Evolutionary conservation across 306 rosid species (phyloP), one percentile per base, ranked within the genome.

Genomic region (Glycine tomentella): DNA sequence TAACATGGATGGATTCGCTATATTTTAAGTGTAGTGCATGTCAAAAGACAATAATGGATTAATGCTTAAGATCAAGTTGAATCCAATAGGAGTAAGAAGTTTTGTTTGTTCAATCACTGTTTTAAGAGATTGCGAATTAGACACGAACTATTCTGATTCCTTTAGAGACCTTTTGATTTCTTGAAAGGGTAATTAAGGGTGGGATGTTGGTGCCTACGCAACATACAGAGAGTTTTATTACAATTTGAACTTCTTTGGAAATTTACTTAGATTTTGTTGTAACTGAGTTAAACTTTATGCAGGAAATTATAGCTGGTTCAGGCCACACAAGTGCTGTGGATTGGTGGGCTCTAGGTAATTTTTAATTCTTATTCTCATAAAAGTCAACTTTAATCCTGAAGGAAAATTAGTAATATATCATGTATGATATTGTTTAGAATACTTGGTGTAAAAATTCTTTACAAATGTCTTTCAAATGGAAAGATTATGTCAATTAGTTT

Each of bases 261-360:
- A 50, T 67, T 77, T 69, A n/a, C 62, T 67, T n/a, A 69, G n/a
- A 45, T 10, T 80, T 64, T 78, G 51, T 78, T 69, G 68, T 61
- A 17, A 69, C 46, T 81, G 77, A 81, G 51, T 49, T 79, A 64
- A 42, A n/a, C n/a, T n/a, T n/a, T n/a, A n/a, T n/a, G n/a, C n/a
- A n/a, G n/a, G n/a, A n/a, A n/a, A n/a, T n/a, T 83, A 91, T 95
- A 71, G 86, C 91, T 61, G 99, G 98, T 82, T 92, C 93, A 53
- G 98, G 99, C 44, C 99, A 95, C 86, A 88, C 92, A 14, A 93
- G 99, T 88, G 99, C 97, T 31, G 99, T 95, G 75, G 99, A 95
- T 85, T 95, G 99, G 99, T 95, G 99, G 99, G 98, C 99, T 81
- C 90, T 95, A 66, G 99, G 99, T 95, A 90, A 70, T 36, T 79